phyloP scores from a whole-genome alignment of 2,329 filamentous ascomycete species.

The Sporothrix globosa region DNA sequence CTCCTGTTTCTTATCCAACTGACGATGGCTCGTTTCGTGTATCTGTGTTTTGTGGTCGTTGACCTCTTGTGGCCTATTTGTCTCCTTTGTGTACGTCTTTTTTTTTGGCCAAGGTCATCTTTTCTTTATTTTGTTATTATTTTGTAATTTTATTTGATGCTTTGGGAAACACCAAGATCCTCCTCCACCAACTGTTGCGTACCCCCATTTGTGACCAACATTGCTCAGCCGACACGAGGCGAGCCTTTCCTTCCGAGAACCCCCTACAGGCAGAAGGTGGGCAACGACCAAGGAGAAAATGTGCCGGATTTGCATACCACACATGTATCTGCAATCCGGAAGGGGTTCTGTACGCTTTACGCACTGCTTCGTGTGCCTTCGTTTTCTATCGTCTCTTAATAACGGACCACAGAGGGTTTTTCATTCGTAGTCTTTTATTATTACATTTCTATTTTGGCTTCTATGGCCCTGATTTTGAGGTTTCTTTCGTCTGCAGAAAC shows the following conservation, averaged over 20 bases:
- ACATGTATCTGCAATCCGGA: neutral
- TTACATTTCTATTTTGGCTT: neutral
- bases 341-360: slow-evolving; percentile 12
- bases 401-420: neutral
- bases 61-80: slow-evolving; percentile 11
- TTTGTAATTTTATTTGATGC: slow-evolving; percentile 12
- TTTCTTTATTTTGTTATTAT: neutral
- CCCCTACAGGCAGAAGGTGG: neutral
- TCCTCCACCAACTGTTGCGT: slow-evolving; percentile 15
- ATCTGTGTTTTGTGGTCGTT: neutral
- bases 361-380: slow-evolving; percentile 1
- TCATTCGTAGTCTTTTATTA: neutral
- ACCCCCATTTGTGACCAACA: slow-evolving; percentile 13
- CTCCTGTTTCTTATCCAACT: neutral
- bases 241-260: neutral
- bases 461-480: neutral
- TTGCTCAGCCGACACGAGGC: slow-evolving; percentile 9
- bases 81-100: slow-evolving; percentile 10
- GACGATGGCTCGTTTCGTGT: slow-evolving; percentile 9
- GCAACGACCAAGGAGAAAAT: neutral
- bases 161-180: slow-evolving; percentile 26
- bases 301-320: slow-evolving; percentile 19
- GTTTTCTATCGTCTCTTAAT: neutral
- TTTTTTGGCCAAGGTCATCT: no score
- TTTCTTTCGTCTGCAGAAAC: neutral